Evolutionary conservation across 495 filamentous ascomycete species (phyloP).

Genomic region (Penicillium fimorum): DNA sequence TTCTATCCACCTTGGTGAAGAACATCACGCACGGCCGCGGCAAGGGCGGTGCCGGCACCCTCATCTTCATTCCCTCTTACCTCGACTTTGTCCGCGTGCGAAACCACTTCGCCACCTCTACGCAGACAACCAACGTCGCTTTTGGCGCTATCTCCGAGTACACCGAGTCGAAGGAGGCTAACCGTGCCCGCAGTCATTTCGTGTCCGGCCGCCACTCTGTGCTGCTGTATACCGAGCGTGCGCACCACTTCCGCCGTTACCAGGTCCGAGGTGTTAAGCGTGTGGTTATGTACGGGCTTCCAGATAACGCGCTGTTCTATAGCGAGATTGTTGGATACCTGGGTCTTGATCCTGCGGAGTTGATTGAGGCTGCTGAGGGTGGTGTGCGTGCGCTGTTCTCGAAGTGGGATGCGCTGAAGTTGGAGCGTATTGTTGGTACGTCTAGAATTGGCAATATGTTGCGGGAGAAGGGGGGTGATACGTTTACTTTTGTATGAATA

Average conservation of each 20-base stretch:
- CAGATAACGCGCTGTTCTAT: conserved; percentile 87
- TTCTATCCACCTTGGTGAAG: conserved; percentile 71
- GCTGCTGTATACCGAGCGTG: conserved; percentile 85
- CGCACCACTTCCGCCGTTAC: conserved; percentile 91
- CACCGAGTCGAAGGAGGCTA: conserved; percentile 68
- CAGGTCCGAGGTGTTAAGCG: conserved; percentile 73
- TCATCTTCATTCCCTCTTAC: conserved; percentile 89
- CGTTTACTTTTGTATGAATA: conserved; percentile 61
- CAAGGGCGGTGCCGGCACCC: conserved; percentile 52
- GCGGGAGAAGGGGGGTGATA: conserved; percentile 79
- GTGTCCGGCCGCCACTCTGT: conserved; percentile 75
- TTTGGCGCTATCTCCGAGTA: conserved; percentile 91
- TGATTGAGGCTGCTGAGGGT: conserved; percentile 37
- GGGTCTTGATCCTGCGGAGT: conserved; percentile 41
- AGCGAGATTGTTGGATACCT: conserved; percentile 78
- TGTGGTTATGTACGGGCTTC: conserved; percentile 81
- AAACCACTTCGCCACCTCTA: conserved; percentile 80
- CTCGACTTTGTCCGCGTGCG: conserved; percentile 90
- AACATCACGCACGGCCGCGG: conserved; percentile 46
- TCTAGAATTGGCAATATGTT: conserved; percentile 66
- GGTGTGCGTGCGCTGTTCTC: conserved; percentile 75
- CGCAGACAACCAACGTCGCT: conserved; percentile 63
- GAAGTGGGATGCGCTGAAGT: conserved; percentile 79
- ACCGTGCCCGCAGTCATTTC: conserved; percentile 85
- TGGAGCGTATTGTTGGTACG: conserved; percentile 86